Conservation (phyloP, 1,284 basidiomycete species). For the Ceratobasidium sp. region DNA sequence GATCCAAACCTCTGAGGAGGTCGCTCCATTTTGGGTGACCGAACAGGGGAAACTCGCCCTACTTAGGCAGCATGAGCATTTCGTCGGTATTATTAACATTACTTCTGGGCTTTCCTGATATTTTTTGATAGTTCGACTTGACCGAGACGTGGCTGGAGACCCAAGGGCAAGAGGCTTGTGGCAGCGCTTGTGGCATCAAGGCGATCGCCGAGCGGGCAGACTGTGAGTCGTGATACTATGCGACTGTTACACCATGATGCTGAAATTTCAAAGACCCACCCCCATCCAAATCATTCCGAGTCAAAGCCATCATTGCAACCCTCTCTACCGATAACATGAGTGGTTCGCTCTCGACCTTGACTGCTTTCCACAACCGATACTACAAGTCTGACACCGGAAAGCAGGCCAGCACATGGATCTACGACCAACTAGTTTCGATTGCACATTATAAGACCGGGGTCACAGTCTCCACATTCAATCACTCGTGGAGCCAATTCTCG, state of each 20-base stretch:
- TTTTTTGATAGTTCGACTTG: constrained; percentile 35
- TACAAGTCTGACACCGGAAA: constrained; percentile 66
- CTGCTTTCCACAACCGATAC: constrained; percentile 66
- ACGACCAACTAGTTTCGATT: constrained; percentile 43
- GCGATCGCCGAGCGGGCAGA: constrained; percentile 41
- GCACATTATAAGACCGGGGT: constrained; percentile 52
- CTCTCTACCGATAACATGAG: constrained; percentile 54
- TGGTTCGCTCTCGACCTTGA: constrained; percentile 54
- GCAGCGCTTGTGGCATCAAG: constrained; percentile 16
- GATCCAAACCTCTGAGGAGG: constrained; percentile 34
- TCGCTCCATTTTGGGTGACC: constrained; percentile 35
- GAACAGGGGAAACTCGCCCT: constrained; percentile 40
- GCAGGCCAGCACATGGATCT: constrained; percentile 50
- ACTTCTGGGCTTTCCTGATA: background rate
- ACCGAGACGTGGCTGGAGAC: constrained; percentile 42
- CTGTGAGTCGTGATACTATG: constrained; percentile 53
- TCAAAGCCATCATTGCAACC: constrained; percentile 52
- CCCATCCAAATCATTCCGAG: constrained; percentile 52
- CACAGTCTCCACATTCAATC: constrained; percentile 63
- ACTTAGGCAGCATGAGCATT: constrained; percentile 18
- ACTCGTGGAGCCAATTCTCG: constrained; percentile 68
- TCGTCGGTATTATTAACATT: constrained; percentile 14
- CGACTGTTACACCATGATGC: constrained; percentile 53
- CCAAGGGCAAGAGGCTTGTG: constrained; percentile 33
- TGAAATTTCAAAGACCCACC: constrained; percentile 33